A percentile compares a stretch with the other conserved stretches of the same genome.
phyloP scores from a whole-genome alignment of 352 stramenopile genomes.

The Globisporangium apiculatum region DNA sequence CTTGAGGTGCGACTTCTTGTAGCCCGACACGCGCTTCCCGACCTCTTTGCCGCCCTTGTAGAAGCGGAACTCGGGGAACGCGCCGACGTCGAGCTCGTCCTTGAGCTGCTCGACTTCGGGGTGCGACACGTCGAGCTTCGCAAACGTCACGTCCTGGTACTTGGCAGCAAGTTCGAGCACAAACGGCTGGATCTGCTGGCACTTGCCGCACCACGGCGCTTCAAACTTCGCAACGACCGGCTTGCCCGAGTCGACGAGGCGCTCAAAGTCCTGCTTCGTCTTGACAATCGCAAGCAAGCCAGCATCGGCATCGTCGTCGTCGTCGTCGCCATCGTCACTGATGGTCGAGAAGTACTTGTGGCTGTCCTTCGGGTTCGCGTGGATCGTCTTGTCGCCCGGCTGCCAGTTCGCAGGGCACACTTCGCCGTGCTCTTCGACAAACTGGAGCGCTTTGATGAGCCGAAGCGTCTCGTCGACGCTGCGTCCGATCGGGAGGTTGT shows the following conservation, averaged over 20 bases:
- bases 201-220: slow-evolving; percentile 86
- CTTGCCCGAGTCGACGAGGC: slow-evolving; percentile 58
- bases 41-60: slow-evolving; percentile 81
- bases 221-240: slow-evolving; percentile 76
- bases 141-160: slow-evolving; percentile 66
- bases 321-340: slow-evolving; percentile 15
- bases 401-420: slow-evolving; percentile 92
- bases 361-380: slow-evolving; percentile 72
- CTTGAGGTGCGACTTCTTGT: slow-evolving; percentile 83
- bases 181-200: slow-evolving; percentile 73
- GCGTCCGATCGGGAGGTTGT: slow-evolving; percentile 90
- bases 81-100: slow-evolving; percentile 60
- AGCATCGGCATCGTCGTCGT: slow-evolving; percentile 26
- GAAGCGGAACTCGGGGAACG: slow-evolving; percentile 81
- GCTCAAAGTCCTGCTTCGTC: slow-evolving; percentile 54
- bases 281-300: slow-evolving; percentile 50
- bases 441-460: slow-evolving; percentile 91
- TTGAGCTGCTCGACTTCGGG: slow-evolving; percentile 70
- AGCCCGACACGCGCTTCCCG: slow-evolving; percentile 59
- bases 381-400: slow-evolving; percentile 88
- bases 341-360: slow-evolving; percentile 84
- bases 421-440: slow-evolving; percentile 89
- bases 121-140: slow-evolving; percentile 69
- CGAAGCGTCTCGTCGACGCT: slow-evolving; percentile 91
- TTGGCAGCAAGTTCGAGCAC: slow-evolving; percentile 60